Conservation (phyloP, 768 basidiomycete genomes). For the Agaricus blazei region DNA sequence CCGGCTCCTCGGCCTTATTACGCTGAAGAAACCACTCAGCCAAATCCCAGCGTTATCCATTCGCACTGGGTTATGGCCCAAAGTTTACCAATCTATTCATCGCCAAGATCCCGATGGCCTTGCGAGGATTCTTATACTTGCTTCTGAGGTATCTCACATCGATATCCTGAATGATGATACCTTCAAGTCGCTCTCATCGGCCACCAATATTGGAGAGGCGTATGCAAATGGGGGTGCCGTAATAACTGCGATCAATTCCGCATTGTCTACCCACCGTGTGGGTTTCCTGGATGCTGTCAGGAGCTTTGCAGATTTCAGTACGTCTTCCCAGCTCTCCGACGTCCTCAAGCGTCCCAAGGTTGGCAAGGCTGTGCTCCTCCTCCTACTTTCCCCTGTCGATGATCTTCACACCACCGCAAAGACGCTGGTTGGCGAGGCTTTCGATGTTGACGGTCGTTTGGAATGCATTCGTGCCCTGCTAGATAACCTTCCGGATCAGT, state of each 20-base stretch:
- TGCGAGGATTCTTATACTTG: constrained; percentile 49
- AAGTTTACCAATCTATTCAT: constrained; percentile 54
- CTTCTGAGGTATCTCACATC: constrained; percentile 61
- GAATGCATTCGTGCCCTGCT: constrained; percentile 86
- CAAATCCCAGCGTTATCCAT: constrained; percentile 33
- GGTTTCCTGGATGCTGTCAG: constrained; percentile 62
- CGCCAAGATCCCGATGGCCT: constrained; percentile 56
- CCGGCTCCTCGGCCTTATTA: constrained; percentile 21
- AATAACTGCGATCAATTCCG: constrained; percentile 50
- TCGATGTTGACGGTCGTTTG: constrained; percentile 82
- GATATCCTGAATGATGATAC: constrained; percentile 52
- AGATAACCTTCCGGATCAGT: constrained; percentile 54
- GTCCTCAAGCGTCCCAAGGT: constrained; percentile 54
- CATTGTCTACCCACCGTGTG: constrained; percentile 50
- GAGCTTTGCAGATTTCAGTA: constrained; percentile 58
- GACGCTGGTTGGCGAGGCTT: constrained; percentile 77
- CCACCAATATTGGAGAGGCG: constrained; percentile 19
- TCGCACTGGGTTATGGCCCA: constrained; percentile 63
- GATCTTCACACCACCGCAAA: constrained; percentile 73
- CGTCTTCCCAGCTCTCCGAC: constrained; percentile 43
- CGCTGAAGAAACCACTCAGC: constrained; percentile 11
- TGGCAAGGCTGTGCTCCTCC: constrained; percentile 51
- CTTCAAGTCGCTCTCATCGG: constrained; percentile 26
- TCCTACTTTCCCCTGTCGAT: constrained; percentile 81
- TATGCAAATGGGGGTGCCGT: constrained; percentile 30